These are phyloP conservation scores for Myxozyma melibiosi DNA, from an alignment of 805 yeast species.

Conservation along the genomic window DNA sequence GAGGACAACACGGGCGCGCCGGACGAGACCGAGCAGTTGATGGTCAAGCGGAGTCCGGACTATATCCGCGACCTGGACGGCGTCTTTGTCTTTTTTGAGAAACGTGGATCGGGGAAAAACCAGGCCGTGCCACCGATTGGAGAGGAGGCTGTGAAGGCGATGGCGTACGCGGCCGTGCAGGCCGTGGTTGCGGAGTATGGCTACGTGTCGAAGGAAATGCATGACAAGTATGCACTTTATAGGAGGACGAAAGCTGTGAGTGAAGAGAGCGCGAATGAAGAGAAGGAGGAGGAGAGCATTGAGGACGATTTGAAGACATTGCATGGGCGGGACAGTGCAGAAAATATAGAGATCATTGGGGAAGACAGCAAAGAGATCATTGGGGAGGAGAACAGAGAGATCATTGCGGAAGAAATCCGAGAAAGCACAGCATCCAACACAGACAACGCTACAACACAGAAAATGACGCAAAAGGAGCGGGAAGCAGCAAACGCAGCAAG, in stretches of 20 bases:
- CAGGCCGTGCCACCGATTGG: no score
- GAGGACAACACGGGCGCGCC: not conserved
- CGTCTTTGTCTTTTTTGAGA: slow-evolving; percentile 1
- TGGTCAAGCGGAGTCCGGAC: slow-evolving; percentile 12
- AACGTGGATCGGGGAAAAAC: not conserved
- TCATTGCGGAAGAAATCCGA: no score
- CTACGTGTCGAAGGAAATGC: slow-evolving; percentile 13
- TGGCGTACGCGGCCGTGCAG: slow-evolving; percentile 15
- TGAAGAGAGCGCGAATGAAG: not conserved
- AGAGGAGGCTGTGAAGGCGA: slow-evolving; percentile 3
- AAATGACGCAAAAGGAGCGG: not conserved
- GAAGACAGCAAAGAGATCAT: no score
- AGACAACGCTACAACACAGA: no score
- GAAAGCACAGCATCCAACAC: no score
- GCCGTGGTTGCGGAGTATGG: slow-evolving; percentile 15
- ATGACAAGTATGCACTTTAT: not conserved
- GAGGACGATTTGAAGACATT: no score
- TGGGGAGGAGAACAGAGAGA: no score
- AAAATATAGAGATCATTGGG: no score
- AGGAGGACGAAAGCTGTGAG: no score
- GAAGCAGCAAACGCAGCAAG: not conserved
- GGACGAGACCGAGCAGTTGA: slow-evolving; percentile 21
- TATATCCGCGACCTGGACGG: slow-evolving; percentile 26
- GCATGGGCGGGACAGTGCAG: no score
- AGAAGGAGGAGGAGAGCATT: no score